phyloP scores from a whole-genome alignment of 1,284 basidiomycete genomes.

The Leccinum pachyderme region DNA sequence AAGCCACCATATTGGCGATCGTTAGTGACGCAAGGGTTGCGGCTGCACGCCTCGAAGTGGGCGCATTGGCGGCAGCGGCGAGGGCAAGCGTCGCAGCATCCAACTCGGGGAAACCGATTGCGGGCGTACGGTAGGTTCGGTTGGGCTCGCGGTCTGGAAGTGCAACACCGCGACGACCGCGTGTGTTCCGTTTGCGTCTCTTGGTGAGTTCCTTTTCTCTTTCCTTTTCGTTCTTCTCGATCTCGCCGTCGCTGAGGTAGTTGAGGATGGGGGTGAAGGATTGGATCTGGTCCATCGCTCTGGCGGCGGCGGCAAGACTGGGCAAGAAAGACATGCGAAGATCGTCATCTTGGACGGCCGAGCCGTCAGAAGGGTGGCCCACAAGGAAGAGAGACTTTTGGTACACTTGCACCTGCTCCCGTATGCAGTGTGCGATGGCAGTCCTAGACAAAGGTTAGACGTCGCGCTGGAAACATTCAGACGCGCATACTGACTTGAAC shows the following conservation, averaged over 20 bases:
- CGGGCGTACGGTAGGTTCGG: slow-evolving; percentile 87
- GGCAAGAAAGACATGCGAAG: slow-evolving; percentile 89
- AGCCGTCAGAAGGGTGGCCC: slow-evolving; percentile 83
- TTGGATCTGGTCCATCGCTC: slow-evolving; percentile 72
- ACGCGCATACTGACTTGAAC: slow-evolving; percentile 67
- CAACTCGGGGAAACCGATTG: slow-evolving; percentile 79
- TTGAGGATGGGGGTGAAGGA: slow-evolving; percentile 87
- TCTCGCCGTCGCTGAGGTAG: slow-evolving; percentile 85
- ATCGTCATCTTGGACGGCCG: slow-evolving; percentile 86
- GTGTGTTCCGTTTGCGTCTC: slow-evolving; percentile 84
- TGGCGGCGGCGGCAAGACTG: slow-evolving; percentile 65
- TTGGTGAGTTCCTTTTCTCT: slow-evolving; percentile 88
- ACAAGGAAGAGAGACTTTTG: slow-evolving; percentile 92
- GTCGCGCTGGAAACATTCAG: not conserved
- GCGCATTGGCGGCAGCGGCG: slow-evolving; percentile 60
- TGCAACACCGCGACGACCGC: slow-evolving; percentile 85
- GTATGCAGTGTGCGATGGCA: slow-evolving; percentile 92
- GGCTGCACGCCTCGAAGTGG: slow-evolving; percentile 74
- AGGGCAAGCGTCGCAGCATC: slow-evolving; percentile 66
- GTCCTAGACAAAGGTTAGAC: slow-evolving; percentile 55
- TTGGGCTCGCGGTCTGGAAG: slow-evolving; percentile 92
- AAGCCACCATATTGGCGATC: slow-evolving; percentile 82
- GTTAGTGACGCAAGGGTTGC: slow-evolving; percentile 80
- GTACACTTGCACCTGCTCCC: slow-evolving; percentile 92
- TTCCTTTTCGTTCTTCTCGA: slow-evolving; percentile 88